Percentiles rank a stretch among this genome's conserved stretches.
Evolutionary conservation across 805 yeast species (phyloP).

Genomic region (Kodamaea kakaduensis): DNA sequence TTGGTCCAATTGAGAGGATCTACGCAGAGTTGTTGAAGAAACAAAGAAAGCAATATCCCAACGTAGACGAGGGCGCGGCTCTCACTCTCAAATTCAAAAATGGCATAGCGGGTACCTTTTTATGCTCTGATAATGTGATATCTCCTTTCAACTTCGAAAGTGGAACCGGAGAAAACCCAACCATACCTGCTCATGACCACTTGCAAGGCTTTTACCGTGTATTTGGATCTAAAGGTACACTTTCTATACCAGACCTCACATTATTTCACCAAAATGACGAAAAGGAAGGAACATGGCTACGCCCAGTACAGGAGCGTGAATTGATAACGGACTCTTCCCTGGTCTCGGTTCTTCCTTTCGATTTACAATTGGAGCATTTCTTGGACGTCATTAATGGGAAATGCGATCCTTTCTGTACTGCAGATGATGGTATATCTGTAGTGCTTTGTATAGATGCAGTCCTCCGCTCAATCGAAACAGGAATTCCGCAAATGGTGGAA

Average conservation of each 20-base stretch:
- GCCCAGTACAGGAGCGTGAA: constrained; percentile 16
- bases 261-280: constrained; percentile 28
- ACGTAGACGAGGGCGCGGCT: constrained; percentile 42
- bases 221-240: constrained; percentile 37
- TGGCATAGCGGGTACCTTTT: constrained; percentile 39
- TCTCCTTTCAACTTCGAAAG: constrained; percentile 40
- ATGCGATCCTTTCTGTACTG: constrained; percentile 27
- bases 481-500: constrained; percentile 22
- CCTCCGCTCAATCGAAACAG: constrained; percentile 27
- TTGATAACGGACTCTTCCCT: constrained; percentile 9
- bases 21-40: constrained; percentile 35
- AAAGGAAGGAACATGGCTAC: constrained; percentile 24
- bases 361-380: constrained; percentile 37
- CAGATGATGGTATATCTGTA: constrained; percentile 32
- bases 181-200: constrained; percentile 28
- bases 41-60: constrained; percentile 24
- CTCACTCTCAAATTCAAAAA: constrained; percentile 34
- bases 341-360: constrained; percentile 27
- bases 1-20: constrained; percentile 37
- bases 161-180: constrained; percentile 44
- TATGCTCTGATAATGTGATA: constrained; percentile 39
- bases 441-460: constrained; percentile 36
- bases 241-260: constrained; percentile 39
- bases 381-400: constrained; percentile 29
- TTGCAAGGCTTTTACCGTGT: constrained; percentile 35